Percentiles rank a stretch among this genome's conserved stretches.
phyloP scores from a whole-genome alignment of 202 grass and related monocot species.

The Musa balbisiana region DNA sequence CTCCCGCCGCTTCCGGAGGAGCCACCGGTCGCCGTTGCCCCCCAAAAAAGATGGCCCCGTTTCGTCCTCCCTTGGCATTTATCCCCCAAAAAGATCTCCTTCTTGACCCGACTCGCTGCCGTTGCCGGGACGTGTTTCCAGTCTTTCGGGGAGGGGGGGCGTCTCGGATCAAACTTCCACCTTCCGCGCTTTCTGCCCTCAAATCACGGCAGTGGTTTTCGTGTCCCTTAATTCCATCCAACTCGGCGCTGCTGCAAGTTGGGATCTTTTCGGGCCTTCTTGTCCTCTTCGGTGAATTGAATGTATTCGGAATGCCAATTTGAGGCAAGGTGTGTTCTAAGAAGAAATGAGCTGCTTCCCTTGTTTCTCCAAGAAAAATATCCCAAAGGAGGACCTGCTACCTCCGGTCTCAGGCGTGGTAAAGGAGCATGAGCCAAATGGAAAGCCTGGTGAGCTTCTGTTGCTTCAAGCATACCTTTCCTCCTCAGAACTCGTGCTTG shows the following conservation, averaged over 20 bases:
- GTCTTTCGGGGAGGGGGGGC: neutral
- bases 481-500: neutral
- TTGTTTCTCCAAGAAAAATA: slow-evolving; percentile 50
- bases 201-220: too few relatives aligned
- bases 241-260: too few relatives aligned
- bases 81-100: neutral
- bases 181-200: too few relatives aligned
- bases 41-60: neutral
- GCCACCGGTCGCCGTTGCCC: neutral
- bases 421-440: neutral
- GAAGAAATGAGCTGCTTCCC: slow-evolving; percentile 67
- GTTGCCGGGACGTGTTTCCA: neutral
- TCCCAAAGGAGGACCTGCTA: neutral
- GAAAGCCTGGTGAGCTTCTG: slow-evolving; percentile 17
- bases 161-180: too few relatives aligned
- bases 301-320: neutral
- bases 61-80: neutral
- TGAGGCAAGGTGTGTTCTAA: neutral
- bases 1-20: neutral
- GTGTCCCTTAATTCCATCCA: too few relatives aligned
- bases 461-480: slow-evolving; percentile 19
- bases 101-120: neutral
- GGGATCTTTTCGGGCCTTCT: neutral
- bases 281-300: neutral
- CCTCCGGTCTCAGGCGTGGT: neutral